Evolutionary conservation across 345 rosid species (phyloP), one percentile per base, ranked within the genome.

Genomic region (Arabidopsis suecica): DNA sequence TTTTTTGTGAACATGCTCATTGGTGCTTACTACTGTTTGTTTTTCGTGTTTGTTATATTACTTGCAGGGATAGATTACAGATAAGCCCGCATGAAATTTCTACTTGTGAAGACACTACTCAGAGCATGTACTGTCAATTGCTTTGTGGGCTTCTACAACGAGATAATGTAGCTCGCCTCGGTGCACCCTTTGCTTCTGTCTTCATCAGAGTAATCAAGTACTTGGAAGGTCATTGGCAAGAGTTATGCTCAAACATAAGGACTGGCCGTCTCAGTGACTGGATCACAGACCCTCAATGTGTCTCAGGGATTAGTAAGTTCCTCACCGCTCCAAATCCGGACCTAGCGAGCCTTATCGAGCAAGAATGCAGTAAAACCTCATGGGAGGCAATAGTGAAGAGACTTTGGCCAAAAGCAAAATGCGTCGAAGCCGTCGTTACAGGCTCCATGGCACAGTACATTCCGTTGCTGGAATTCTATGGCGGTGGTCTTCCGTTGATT

Each of bases 381-480:
- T 93, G 98, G 97, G 93, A 91, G 61, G 97, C 84, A 62, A 91
- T 93, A 70, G 71, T 93, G n/a, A 87, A 23, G 82, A 89, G 76
- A 79, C 72, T 93, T 20, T 91, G 93, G 97, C 96, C 92, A 25
- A 80, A 79, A 57, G 86, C 97, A 7, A 91, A 89, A 83, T 91
- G 83, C 82, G 84, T 93, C 44, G 98, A 93, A 53, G 89, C 86
- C 12, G 81, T 93, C 16, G 86, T 86, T 56, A 91, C 98, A 8
- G 97, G 96, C 16, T 76, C 96, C 18, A 93, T 93, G 98, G 93
- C 96, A 10, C 98, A 93, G 55, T 93, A 93, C 25, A 83, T 90
- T 28, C 87, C 93, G 0, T 80, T 87, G 13, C 83, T 93, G 9
- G 93, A 89, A 68, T 88, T 86, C 50, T 93, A 91, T 78, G 77